These are phyloP conservation scores for Clonostachys byssicola DNA, from an alignment of 2,329 filamentous ascomycete species.

Conservation along the genomic window DNA sequence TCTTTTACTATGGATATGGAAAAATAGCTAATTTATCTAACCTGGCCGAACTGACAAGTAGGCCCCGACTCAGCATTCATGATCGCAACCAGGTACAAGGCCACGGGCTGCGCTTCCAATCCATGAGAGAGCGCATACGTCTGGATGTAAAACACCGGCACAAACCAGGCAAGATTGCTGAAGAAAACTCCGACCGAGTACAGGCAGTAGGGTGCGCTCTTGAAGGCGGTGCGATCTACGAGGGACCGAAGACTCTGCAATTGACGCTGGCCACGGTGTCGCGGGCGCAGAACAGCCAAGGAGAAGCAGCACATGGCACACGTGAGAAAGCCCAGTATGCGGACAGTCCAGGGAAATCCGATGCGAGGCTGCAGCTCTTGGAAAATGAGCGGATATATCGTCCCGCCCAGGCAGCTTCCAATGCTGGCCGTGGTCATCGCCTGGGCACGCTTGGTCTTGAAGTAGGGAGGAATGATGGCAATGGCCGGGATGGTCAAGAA, in stretches of 20 bases:
- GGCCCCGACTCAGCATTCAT: too few relatives aligned
- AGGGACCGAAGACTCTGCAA: constrained; percentile 6
- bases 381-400: constrained; percentile 31
- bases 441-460: constrained; percentile 28
- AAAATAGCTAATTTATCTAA: too few relatives aligned
- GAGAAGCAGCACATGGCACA: constrained; percentile 20
- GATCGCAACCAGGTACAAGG: constrained; percentile 42
- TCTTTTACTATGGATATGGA: too few relatives aligned
- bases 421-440: constrained; percentile 36
- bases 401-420: constrained; percentile 32
- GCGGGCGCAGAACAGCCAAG: constrained; percentile 17
- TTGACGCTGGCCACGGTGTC: constrained; percentile 6
- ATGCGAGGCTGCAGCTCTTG: constrained; percentile 16
- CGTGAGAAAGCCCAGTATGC: constrained; percentile 26
- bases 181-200: constrained; percentile 24
- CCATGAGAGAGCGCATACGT: constrained; percentile 31
- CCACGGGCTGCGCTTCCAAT: constrained; percentile 20
- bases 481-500: constrained; percentile 26
- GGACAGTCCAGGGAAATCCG: constrained; percentile 27
- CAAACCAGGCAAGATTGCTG: constrained; percentile 26
- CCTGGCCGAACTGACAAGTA: too few relatives aligned
- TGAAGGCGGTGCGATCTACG: constrained; percentile 20
- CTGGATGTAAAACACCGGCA: constrained; percentile 39
- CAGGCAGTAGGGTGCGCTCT: constrained; percentile 19
- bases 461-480: constrained; percentile 33